A percentile compares a stretch with the other conserved stretches of the same genome.
phyloP scores from a whole-genome alignment of 2,329 filamentous ascomycete species.

The Ophiognomonia clavigignenti-juglandacearum region DNA sequence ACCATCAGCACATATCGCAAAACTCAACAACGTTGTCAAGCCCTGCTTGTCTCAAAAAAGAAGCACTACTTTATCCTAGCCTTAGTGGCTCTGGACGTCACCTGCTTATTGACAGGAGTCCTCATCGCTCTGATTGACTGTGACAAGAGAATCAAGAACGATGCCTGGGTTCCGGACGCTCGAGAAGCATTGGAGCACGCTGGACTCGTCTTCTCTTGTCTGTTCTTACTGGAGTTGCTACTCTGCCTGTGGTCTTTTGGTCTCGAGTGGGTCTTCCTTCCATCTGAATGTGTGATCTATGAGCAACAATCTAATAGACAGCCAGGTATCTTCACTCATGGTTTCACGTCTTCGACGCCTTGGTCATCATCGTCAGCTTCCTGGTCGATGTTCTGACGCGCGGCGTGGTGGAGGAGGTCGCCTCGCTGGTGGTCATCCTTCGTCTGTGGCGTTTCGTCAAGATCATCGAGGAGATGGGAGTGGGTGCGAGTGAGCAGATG shows the following conservation, averaged over 20 bases:
- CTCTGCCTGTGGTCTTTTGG: slow-evolving; percentile 59
- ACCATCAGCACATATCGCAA: slow-evolving; percentile 6
- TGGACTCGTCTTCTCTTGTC: slow-evolving; percentile 54
- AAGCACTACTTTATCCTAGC: slow-evolving; percentile 42
- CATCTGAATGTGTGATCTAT: no score
- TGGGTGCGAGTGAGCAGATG: slow-evolving; percentile 58
- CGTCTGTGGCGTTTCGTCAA: slow-evolving; percentile 67
- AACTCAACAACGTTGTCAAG: slow-evolving; percentile 1
- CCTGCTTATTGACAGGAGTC: slow-evolving; percentile 40
- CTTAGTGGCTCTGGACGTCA: slow-evolving; percentile 41
- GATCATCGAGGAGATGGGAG: slow-evolving; percentile 63
- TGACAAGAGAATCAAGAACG: slow-evolving; percentile 34
- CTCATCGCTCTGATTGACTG: slow-evolving; percentile 45
- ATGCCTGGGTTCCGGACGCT: slow-evolving; percentile 36
- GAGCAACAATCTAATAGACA: neutral
- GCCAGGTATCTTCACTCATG: slow-evolving; percentile 49
- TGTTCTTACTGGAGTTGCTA: slow-evolving; percentile 61
- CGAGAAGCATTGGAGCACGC: slow-evolving; percentile 40
- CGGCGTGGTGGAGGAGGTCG: slow-evolving; percentile 58
- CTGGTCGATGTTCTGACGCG: slow-evolving; percentile 56
- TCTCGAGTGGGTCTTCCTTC: slow-evolving; percentile 37
- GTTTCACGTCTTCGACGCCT: slow-evolving; percentile 62
- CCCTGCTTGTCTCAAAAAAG: slow-evolving; percentile 20
- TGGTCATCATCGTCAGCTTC: slow-evolving; percentile 58
- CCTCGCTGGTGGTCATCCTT: slow-evolving; percentile 61